Percentiles rank a stretch among this genome's conserved stretches.
Conservation (phyloP, 257 asterid species). For the Solanum ossicruentum region DNA sequence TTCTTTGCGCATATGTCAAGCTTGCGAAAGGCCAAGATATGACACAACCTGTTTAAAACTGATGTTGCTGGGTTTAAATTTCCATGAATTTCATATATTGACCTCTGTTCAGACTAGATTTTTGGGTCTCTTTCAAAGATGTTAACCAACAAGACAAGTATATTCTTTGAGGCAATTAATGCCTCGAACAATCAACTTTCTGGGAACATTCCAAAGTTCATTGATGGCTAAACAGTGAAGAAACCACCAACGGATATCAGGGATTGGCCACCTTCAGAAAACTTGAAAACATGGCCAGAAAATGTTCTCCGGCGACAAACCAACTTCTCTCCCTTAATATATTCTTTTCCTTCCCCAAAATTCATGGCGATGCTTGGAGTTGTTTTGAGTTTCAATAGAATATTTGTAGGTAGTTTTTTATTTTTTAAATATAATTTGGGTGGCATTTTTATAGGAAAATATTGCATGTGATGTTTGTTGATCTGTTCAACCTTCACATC, state of each 20-base stretch:
- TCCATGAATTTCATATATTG: conserved; percentile 52
- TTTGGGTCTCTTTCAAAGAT: conserved; percentile 46
- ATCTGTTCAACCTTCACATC: neutral
- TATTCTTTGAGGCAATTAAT: conserved; percentile 48
- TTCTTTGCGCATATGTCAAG: conserved; percentile 41
- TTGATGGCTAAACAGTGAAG: conserved; percentile 9
- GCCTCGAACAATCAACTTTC: conserved; percentile 52
- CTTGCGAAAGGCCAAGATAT: conserved; percentile 44
- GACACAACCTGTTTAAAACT: conserved; percentile 39
- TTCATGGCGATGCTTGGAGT: neutral
- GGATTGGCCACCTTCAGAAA: neutral
- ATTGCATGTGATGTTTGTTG: neutral
- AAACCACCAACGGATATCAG: neutral
- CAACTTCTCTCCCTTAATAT: neutral
- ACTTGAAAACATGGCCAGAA: neutral
- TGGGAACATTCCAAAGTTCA: conserved; percentile 50
- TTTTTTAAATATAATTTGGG: neutral
- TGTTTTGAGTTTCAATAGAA: neutral
- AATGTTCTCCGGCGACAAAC: neutral
- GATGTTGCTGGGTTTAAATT: conserved; percentile 48
- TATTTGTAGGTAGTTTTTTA: neutral
- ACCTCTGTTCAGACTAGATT: conserved; percentile 53
- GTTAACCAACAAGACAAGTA: conserved; percentile 28
- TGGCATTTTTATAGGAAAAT: neutral
- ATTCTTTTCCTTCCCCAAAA: neutral